Percentiles rank a stretch among this genome's conserved stretches.
These are phyloP conservation scores for Globisporangium spinosum DNA, from an alignment of 352 stramenopile genomes.

Conservation along the genomic window DNA sequence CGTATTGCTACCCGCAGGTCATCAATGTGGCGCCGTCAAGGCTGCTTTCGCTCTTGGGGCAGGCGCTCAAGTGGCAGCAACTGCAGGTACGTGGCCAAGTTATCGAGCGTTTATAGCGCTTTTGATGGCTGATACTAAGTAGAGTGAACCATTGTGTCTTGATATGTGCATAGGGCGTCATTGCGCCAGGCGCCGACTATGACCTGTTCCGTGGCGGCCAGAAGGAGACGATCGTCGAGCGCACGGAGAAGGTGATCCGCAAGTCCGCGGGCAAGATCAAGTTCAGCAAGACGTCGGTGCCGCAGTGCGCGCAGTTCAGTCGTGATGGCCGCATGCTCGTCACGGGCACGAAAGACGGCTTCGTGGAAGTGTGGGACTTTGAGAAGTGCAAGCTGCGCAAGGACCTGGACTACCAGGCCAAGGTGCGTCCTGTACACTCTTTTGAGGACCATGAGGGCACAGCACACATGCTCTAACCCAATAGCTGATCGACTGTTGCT, in stretches of 20 bases:
- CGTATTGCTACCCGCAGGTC: conserved; percentile 13
- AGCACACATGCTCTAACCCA: background rate
- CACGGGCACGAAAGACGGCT: conserved; percentile 92
- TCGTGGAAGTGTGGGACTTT: conserved; percentile 93
- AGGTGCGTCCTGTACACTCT: conserved; percentile 26
- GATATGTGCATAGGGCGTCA: conserved; percentile 37
- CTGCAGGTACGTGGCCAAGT: conserved; percentile 35
- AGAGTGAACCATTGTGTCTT: background rate
- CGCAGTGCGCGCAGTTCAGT: conserved; percentile 87
- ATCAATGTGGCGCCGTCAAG: conserved; percentile 80
- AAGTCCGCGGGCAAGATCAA: conserved; percentile 85
- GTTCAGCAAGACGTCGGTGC: conserved; percentile 81
- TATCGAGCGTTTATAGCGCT: background rate
- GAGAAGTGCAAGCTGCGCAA: conserved; percentile 89
- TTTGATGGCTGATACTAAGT: background rate
- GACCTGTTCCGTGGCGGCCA: conserved; percentile 76
- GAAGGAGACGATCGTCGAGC: conserved; percentile 56
- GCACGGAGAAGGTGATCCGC: conserved; percentile 54
- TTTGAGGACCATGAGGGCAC: background rate
- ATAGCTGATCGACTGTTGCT: background rate
- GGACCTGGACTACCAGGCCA: conserved; percentile 92
- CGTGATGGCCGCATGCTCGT: conserved; percentile 86
- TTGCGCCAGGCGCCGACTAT: conserved; percentile 59
- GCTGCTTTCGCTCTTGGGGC: conserved; percentile 82
- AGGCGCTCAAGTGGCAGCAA: conserved; percentile 91